Evolutionary conservation across 495 filamentous ascomycete species (phyloP).

Genomic region (Penicillium goetzii): DNA sequence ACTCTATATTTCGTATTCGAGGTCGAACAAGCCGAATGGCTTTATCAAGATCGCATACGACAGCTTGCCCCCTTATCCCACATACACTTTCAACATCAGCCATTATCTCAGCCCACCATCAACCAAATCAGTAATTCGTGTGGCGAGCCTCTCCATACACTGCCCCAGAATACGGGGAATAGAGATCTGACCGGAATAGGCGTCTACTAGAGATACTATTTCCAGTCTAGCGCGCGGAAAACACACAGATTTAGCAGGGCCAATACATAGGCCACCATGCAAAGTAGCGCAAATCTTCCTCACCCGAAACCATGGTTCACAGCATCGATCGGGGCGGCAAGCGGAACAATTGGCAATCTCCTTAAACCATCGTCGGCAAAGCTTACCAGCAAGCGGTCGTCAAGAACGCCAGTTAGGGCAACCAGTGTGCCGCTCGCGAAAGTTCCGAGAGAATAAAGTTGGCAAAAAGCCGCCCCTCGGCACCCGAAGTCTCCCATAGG

Average conservation of each 20-base stretch:
- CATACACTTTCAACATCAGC: not conserved
- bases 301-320: constrained; percentile 3
- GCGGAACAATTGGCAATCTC: not conserved
- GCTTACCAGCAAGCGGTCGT: constrained; percentile 4
- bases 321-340: constrained; percentile 5
- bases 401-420: constrained; percentile 8
- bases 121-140: not conserved
- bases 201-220: not conserved
- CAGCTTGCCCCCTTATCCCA: not conserved
- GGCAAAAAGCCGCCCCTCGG: not conserved
- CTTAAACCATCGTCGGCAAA: not conserved
- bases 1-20: not conserved
- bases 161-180: not conserved
- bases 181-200: not conserved
- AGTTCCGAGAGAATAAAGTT: constrained; percentile 12
- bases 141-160: not conserved
- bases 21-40: not conserved
- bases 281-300: constrained; percentile 2
- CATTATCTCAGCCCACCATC: not conserved
- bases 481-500: not conserved
- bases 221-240: not conserved
- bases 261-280: not conserved
- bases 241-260: not conserved
- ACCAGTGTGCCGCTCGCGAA: constrained; percentile 8
- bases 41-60: not conserved